Conservation (phyloP, 495 filamentous ascomycete genomes). For the Talaromyces wortmannii region DNA sequence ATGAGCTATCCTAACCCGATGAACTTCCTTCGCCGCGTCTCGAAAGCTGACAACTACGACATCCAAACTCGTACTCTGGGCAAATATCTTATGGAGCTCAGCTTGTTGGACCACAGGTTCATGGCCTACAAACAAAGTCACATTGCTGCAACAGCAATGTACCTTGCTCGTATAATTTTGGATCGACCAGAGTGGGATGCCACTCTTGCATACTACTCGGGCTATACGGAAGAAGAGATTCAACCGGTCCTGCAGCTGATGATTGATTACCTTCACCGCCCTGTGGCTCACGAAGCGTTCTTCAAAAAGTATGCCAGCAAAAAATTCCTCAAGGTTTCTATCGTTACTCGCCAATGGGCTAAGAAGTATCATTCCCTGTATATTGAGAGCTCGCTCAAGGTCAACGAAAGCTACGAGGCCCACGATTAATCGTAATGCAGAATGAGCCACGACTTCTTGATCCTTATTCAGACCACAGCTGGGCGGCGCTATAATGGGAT, state of each 20-base stretch:
- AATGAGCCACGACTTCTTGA: constrained; percentile 14
- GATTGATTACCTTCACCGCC: constrained; percentile 87
- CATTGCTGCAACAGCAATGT: constrained; percentile 89
- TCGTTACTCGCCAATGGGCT: constrained; percentile 86
- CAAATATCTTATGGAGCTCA: constrained; percentile 99
- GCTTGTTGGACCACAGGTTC: constrained; percentile 87
- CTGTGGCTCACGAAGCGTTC: constrained; percentile 91
- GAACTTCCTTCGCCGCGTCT: constrained; percentile 98
- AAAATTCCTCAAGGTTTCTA: constrained; percentile 76
- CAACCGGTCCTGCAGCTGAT: constrained; percentile 87
- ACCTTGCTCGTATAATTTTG: constrained; percentile 81
- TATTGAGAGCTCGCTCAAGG: constrained; percentile 19
- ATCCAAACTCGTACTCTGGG: constrained; percentile 94
- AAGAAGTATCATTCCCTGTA: constrained; percentile 58
- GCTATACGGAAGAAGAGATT: constrained; percentile 88
- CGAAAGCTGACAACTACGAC: constrained; percentile 97
- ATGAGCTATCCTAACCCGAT: constrained; percentile 98
- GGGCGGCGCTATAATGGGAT: constrained; percentile 6
- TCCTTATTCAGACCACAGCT: constrained; percentile 2
- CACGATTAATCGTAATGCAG: constrained; percentile 24
- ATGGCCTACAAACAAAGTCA: constrained; percentile 82
- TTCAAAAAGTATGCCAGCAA: constrained; percentile 99
- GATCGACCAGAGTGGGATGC: constrained; percentile 79
- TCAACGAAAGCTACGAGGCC: constrained; percentile 19
- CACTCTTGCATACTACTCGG: constrained; percentile 86